Base-by-base conservation (phyloP, 2,329 filamentous ascomycete genomes). In the Ceratocystis huliohia region DNA sequence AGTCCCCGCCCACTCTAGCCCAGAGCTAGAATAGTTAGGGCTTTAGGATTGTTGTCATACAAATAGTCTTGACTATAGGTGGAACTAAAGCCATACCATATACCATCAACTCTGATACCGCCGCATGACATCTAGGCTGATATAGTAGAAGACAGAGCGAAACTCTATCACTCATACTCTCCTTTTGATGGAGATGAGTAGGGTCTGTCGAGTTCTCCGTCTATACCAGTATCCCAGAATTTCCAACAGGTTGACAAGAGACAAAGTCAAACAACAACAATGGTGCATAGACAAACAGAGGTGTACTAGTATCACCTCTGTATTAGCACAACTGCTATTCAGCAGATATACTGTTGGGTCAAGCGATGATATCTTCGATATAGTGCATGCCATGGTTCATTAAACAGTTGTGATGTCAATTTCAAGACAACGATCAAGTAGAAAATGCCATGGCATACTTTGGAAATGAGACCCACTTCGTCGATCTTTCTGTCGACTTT, bases 391-490 rank as follows among this genome's bases (percentile, higher is more conserved):
- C n/a, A 33, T 59, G 28, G 28, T 59, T 20, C 30, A 37, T 28
- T 15, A 37, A 59, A 25, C 13, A n/a, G 28, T 59, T 10, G 30
- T 7, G 28, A 30, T 8, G 28, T 15, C 22, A 17, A 25, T 17
- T 20, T 59, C 56, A 37, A 25, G 28, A 37, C 56, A 37, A n/a
- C 28, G 20, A n/a, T n/a, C 28, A 25, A 30, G 56, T 20, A 37
- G 33, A 37, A 10, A 37, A 59, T 37, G 30, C 56, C 8, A 10
- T 25, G 48, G 48, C 22, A 28, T 15, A 25, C 22, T 25, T 25
- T 53, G 20, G 28, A n/a, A 20, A 57, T 25, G 30, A n/a, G 56
- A 59, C 56, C 56, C 56, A 37, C 56, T 59, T 59, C 15, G 56
- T 4, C 7, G 56, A 59, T 59, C 56, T 59, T n/a, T 30, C 30